Conservation (phyloP, 768 basidiomycete species). For the Suillus lakei region DNA sequence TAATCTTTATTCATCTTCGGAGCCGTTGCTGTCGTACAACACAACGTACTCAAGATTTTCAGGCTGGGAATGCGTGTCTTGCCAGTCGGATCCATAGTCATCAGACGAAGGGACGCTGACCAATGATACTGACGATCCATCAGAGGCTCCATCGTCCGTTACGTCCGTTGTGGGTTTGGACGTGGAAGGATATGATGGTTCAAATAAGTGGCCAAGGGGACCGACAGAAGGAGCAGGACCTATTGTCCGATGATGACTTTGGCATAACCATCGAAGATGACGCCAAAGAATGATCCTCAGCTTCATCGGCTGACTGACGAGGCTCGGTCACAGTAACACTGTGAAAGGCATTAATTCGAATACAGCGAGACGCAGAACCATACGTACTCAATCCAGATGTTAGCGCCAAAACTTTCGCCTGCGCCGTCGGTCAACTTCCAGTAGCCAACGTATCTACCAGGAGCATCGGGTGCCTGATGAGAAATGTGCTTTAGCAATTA, state of each 20-base stretch:
- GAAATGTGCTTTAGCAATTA: neutral
- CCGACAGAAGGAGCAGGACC: slow-evolving; percentile 17
- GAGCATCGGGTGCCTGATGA: slow-evolving; percentile 67
- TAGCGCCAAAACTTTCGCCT: slow-evolving; percentile 65
- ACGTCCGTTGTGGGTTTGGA: slow-evolving; percentile 45
- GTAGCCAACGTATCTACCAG: slow-evolving; percentile 77
- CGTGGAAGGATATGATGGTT: slow-evolving; percentile 21
- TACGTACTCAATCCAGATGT: slow-evolving; percentile 80
- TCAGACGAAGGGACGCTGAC: slow-evolving; percentile 65
- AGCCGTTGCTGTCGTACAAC: slow-evolving; percentile 68
- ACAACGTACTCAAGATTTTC: slow-evolving; percentile 67
- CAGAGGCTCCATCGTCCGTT: slow-evolving; percentile 36
- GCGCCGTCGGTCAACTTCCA: slow-evolving; percentile 71
- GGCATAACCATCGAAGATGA: slow-evolving; percentile 76
- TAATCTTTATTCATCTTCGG: slow-evolving; percentile 48
- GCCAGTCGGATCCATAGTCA: slow-evolving; percentile 60
- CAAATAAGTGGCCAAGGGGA: slow-evolving; percentile 9
- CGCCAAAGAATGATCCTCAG: slow-evolving; percentile 57
- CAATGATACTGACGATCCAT: slow-evolving; percentile 56
- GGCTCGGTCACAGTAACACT: slow-evolving; percentile 72
- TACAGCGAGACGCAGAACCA: neutral
- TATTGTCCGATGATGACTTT: slow-evolving; percentile 33
- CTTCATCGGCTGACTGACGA: slow-evolving; percentile 36
- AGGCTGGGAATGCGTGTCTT: slow-evolving; percentile 54
- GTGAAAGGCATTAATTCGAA: slow-evolving; percentile 11